Evolutionary conservation across 2,329 filamentous ascomycete genomes (phyloP), one percentile per base, ranked within the genome.

Genomic region (Xylariales sp.): DNA sequence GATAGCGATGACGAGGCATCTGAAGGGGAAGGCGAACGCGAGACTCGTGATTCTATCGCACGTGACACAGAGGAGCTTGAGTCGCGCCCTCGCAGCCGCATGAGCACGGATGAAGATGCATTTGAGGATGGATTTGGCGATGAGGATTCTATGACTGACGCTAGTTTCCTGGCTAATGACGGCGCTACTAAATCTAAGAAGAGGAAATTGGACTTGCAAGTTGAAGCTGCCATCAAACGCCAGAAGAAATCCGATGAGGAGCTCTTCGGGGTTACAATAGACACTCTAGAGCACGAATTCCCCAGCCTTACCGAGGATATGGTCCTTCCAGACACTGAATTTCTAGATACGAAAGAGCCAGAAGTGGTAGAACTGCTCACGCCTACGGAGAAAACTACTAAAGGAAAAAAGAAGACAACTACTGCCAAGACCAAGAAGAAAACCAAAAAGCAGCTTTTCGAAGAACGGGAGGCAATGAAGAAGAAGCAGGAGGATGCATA

Each of bases 1-100:
- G 88, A 91, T 69, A 92, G 91, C 70, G 91, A 93, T 49, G 92
- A 91, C n/a, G 93, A 97, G 78, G 97, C 93, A 23, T 78, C 77
- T 0, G 94, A 97, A 71, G 94, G 97, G 72, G 94, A 97, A 64
- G 83, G 80, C 1, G 87, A 88, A 70, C 87, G 87, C 30, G 64
- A 57, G 43, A 28, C 49, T 54, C 81, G 82, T 46, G 81, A 82
- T 41, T 89, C 91, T 12, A 80, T 90, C 56, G 88, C 87, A 12
- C 86, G 90, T 53, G 93, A 94, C 77, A 97, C 93, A 0, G 94
- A 97, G 77, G 94, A 96, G 71, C 89, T 90, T 41, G 94, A 96
- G 68, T 97, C 93, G 70, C 88, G 91, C 49, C 91, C 91, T 56
- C 89, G 90, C 52, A 97, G 93, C 78, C 93, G 91, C 49, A 86